A percentile compares a stretch with the other conserved stretches of the same genome.
Evolutionary conservation across 345 rosid species (phyloP).

Genomic region (Acer yangbiense): DNA sequence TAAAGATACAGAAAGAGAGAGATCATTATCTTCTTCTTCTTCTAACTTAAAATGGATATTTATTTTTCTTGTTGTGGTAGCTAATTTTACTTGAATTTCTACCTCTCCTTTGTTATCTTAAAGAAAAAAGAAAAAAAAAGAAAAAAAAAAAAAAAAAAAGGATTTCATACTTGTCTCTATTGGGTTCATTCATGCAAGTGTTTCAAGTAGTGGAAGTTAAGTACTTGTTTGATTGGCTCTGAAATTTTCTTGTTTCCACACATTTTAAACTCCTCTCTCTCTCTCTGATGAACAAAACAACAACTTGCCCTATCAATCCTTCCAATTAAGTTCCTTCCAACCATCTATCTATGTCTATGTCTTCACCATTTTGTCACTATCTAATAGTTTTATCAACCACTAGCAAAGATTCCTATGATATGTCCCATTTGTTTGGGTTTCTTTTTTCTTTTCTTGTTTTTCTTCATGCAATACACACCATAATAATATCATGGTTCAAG

Average conservation of each 20-base stretch:
- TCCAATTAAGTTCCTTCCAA: constrained; percentile 17
- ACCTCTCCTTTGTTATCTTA: constrained; percentile 65
- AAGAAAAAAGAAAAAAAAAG: neutral
- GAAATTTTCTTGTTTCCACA: constrained; percentile 20
- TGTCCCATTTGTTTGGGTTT: constrained; percentile 10
- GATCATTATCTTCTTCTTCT: constrained; percentile 7
- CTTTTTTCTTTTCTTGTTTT: no score
- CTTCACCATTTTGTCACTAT: constrained; percentile 32
- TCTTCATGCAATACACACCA: neutral
- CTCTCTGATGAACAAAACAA: neutral
- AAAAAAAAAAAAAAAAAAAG: neutral
- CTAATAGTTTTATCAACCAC: constrained; percentile 24
- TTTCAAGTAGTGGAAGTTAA: constrained; percentile 21
- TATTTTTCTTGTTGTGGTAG: constrained; percentile 34
- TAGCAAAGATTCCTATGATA: constrained; percentile 23
- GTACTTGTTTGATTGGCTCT: constrained; percentile 32
- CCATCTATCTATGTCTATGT: constrained; percentile 3
- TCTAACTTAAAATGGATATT: neutral
- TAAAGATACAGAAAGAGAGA: neutral
- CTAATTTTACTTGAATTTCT: constrained; percentile 42
- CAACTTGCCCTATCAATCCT: constrained; percentile 22
- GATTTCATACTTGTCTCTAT: constrained; percentile 39
- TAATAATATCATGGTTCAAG: neutral
- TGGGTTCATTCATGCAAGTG: constrained; percentile 21
- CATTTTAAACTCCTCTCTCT: neutral